Evolutionary conservation across 2,329 filamentous ascomycete species (phyloP).

Genomic region (Talaromyces pinophilus): DNA sequence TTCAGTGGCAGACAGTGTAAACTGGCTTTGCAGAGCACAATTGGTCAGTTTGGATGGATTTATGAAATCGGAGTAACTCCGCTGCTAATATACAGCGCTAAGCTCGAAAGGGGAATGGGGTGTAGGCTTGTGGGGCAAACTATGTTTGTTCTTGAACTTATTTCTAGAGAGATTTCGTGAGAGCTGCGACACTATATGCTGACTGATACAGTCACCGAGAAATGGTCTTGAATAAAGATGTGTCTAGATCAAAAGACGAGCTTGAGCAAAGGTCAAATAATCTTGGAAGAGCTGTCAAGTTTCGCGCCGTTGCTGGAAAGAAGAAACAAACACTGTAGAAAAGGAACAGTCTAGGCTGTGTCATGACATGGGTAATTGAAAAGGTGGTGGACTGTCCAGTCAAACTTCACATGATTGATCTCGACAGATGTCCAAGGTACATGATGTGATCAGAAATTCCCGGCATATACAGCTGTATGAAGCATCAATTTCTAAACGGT

Average conservation of each 20-base stretch:
- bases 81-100: background rate
- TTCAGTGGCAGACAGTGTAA: background rate
- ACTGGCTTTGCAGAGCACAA: background rate
- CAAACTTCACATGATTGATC: background rate
- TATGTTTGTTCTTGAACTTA: background rate
- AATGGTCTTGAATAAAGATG: background rate
- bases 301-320: background rate
- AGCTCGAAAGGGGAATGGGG: background rate
- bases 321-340: background rate
- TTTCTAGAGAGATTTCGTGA: background rate
- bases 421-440: background rate
- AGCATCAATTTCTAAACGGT: background rate
- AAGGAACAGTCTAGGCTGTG: conserved; percentile 5
- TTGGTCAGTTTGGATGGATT: background rate
- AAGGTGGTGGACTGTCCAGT: background rate
- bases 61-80: conserved; percentile 4
- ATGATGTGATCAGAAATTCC: background rate
- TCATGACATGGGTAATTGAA: background rate
- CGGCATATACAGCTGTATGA: background rate
- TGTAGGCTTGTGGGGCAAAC: background rate
- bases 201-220: background rate
- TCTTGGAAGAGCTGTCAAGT: background rate
- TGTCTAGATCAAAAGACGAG: background rate
- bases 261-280: background rate
- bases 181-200: background rate